These are phyloP conservation scores for Pelargonium citronellum DNA, from an alignment of 441 rosid genomes.

Conservation along the genomic window DNA sequence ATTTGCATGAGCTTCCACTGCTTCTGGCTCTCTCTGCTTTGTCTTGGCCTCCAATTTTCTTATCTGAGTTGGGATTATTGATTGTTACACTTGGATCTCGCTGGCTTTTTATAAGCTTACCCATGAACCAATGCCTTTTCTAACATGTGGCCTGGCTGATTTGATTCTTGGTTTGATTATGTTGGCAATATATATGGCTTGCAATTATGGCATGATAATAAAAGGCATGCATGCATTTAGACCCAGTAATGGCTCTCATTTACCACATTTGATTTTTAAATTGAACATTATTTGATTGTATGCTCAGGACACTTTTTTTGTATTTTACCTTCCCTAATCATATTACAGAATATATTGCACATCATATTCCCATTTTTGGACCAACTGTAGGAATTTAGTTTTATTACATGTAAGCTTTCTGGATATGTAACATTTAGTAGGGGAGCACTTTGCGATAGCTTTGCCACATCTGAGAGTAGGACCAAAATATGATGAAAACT, in stretches of 20 bases:
- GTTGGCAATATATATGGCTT: too few relatives aligned
- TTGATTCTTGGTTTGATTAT: too few relatives aligned
- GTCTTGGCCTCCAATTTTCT: background rate
- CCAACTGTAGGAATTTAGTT: background rate
- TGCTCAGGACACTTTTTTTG: background rate
- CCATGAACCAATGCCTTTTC: background rate
- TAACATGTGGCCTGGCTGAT: background rate
- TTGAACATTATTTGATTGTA: background rate
- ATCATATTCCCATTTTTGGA: background rate
- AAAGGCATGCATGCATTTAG: background rate
- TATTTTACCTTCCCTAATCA: background rate
- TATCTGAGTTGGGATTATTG: background rate
- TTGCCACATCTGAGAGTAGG: too few relatives aligned
- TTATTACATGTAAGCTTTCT: background rate
- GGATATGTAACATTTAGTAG: background rate
- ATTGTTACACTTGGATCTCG: background rate
- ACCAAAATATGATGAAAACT: too few relatives aligned
- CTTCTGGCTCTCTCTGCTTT: background rate
- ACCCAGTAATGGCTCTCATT: background rate
- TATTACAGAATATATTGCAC: background rate
- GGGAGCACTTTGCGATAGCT: too few relatives aligned
- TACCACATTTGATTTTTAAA: background rate
- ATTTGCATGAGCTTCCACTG: conserved; percentile 4
- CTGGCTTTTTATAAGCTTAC: background rate
- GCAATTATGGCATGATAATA: too few relatives aligned